Evolutionary conservation across 768 basidiomycete species (phyloP).

Genomic region (Lentinula raphanica): DNA sequence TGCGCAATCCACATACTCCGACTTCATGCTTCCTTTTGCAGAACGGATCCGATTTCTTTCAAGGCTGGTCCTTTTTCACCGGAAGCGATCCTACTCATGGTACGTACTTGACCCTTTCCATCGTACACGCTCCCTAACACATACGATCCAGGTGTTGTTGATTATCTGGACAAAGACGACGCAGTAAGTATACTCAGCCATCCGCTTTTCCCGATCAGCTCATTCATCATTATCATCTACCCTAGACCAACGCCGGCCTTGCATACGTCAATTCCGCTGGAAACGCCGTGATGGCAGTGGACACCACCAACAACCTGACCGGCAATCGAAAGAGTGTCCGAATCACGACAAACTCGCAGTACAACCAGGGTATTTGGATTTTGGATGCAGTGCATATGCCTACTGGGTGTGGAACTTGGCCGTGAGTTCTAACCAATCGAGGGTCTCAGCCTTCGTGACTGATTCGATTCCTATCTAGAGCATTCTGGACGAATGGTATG

Average conservation of each 20-base stretch:
- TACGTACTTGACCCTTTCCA: slow-evolving; percentile 16
- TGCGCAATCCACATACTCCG: no score
- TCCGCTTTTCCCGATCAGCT: not conserved
- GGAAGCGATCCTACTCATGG: slow-evolving; percentile 74
- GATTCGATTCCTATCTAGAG: slow-evolving; percentile 1
- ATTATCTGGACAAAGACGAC: slow-evolving; percentile 58
- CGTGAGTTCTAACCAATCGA: slow-evolving; percentile 12
- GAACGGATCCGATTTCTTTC: slow-evolving; percentile 72
- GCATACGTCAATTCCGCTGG: slow-evolving; percentile 62
- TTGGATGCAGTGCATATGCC: slow-evolving; percentile 82
- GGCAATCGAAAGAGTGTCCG: slow-evolving; percentile 71
- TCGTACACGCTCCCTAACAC: no score
- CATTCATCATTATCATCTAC: no score
- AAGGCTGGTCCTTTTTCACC: slow-evolving; percentile 74
- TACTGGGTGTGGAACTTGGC: slow-evolving; percentile 64
- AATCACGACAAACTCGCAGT: slow-evolving; percentile 58
- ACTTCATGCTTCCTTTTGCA: slow-evolving; percentile 19
- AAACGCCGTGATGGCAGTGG: slow-evolving; percentile 83
- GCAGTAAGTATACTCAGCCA: slow-evolving; percentile 36
- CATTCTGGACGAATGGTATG: slow-evolving; percentile 31
- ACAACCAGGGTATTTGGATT: slow-evolving; percentile 66
- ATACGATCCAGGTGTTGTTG: slow-evolving; percentile 32
- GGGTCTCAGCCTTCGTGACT: not conserved
- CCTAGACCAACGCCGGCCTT: slow-evolving; percentile 32
- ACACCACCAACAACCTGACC: slow-evolving; percentile 72